These are phyloP conservation scores for Aureobasidium sp. DNA, from an alignment of 2,329 filamentous ascomycete genomes.

Conservation along the genomic window DNA sequence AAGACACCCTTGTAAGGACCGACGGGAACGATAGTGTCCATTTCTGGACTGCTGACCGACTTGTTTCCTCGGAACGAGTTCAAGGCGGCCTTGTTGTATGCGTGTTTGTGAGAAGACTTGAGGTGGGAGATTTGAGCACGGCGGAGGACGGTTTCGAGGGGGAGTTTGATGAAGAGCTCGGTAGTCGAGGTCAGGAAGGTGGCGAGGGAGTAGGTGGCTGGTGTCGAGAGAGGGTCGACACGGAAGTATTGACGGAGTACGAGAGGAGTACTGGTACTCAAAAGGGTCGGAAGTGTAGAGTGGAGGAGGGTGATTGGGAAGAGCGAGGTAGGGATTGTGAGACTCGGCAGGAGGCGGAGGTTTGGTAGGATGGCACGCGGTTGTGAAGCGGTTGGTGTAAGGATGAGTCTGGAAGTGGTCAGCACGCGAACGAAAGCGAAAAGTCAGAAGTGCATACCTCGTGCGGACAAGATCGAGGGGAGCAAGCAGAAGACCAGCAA, in stretches of 20 bases:
- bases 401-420: constrained; percentile 53
- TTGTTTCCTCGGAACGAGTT: constrained; percentile 14
- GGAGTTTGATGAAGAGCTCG: constrained; percentile 79
- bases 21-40: constrained; percentile 68
- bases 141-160: constrained; percentile 83
- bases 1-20: constrained; percentile 77
- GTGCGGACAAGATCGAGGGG: constrained; percentile 88
- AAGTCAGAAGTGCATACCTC: constrained; percentile 28
- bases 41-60: constrained; percentile 25
- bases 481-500: constrained; percentile 71
- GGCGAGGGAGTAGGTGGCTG: constrained; percentile 69
- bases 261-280: constrained; percentile 75
- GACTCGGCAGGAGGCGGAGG: constrained; percentile 66
- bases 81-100: constrained; percentile 20
- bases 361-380: constrained; percentile 71
- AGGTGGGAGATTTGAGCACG: constrained; percentile 75
- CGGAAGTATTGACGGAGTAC: constrained; percentile 76
- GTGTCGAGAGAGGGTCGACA: constrained; percentile 73
- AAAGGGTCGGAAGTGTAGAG: constrained; percentile 71
- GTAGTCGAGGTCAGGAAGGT: constrained; percentile 72
- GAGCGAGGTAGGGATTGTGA: constrained; percentile 54
- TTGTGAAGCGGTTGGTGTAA: constrained; percentile 61
- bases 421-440: background rate
- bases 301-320: constrained; percentile 79
- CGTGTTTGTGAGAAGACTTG: constrained; percentile 23